Conservation (phyloP, 2,329 filamentous ascomycete species). For the Verruconis gallopava region DNA sequence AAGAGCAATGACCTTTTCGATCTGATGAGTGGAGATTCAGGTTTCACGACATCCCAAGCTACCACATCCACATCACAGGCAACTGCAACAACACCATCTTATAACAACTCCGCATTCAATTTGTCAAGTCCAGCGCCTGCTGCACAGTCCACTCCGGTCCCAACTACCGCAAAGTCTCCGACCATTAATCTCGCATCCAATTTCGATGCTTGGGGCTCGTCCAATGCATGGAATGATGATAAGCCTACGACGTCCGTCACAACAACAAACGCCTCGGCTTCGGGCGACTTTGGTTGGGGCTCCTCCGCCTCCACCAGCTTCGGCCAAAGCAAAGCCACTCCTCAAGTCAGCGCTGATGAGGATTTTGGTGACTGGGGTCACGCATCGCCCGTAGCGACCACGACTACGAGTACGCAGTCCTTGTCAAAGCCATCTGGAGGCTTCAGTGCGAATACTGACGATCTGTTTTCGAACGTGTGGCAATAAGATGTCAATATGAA, state of each 20-base stretch:
- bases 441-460: slow-evolving; percentile 51
- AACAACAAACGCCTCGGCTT: slow-evolving; percentile 31
- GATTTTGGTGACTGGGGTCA: slow-evolving; percentile 95
- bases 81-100: slow-evolving; percentile 19
- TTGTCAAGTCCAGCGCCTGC: slow-evolving; percentile 43
- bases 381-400: slow-evolving; percentile 43
- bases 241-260: slow-evolving; percentile 21
- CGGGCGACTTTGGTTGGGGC: slow-evolving; percentile 52
- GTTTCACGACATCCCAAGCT: slow-evolving; percentile 24
- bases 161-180: slow-evolving; percentile 23
- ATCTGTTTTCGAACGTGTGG: slow-evolving; percentile 95
- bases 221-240: slow-evolving; percentile 42
- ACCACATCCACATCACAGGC: slow-evolving; percentile 19
- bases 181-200: slow-evolving; percentile 52
- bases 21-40: slow-evolving; percentile 41
- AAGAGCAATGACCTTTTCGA: slow-evolving; percentile 61
- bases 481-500: slow-evolving; percentile 38
- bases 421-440: slow-evolving; percentile 39
- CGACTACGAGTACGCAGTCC: slow-evolving; percentile 21
- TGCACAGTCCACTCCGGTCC: slow-evolving; percentile 18
- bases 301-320: slow-evolving; percentile 43
- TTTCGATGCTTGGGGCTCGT: slow-evolving; percentile 66
- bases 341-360: slow-evolving; percentile 51
- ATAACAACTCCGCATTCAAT: slow-evolving; percentile 65
- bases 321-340: slow-evolving; percentile 8